Evolutionary conservation across 225 moss, liverwort and hornwort genomes (phyloP).

Genomic region (Takakia lepidozioides): DNA sequence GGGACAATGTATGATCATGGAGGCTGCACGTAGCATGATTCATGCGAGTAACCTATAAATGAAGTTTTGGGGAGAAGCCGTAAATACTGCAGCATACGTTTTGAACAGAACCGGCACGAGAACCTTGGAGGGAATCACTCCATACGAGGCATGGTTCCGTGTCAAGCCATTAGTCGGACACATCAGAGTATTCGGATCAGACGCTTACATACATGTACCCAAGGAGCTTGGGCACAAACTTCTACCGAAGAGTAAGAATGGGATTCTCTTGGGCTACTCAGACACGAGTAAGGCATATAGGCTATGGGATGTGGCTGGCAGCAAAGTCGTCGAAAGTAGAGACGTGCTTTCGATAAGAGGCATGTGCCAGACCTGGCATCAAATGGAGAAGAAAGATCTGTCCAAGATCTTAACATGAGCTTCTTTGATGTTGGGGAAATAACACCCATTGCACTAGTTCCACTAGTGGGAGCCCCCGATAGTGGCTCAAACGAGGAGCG

Average conservation of each 20-base stretch:
- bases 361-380: no score
- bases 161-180: not conserved
- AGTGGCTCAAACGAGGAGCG: no score
- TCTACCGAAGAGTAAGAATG: not conserved
- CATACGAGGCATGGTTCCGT: not conserved
- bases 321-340: not conserved
- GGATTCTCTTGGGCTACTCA: not conserved
- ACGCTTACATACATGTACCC: not conserved
- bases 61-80: slow-evolving; percentile 2
- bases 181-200: not conserved
- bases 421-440: no score
- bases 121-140: not conserved
- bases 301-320: not conserved
- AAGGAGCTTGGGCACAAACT: not conserved
- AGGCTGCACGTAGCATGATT: not conserved
- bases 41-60: not conserved
- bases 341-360: no score
- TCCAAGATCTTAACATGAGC: no score
- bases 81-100: no score
- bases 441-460: no score
- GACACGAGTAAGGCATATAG: no score
- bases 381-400: no score
- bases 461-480: no score
- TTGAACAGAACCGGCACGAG: not conserved
- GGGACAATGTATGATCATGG: not conserved